phyloP scores from a whole-genome alignment of 805 yeast species.

The Candida sonorensis region DNA sequence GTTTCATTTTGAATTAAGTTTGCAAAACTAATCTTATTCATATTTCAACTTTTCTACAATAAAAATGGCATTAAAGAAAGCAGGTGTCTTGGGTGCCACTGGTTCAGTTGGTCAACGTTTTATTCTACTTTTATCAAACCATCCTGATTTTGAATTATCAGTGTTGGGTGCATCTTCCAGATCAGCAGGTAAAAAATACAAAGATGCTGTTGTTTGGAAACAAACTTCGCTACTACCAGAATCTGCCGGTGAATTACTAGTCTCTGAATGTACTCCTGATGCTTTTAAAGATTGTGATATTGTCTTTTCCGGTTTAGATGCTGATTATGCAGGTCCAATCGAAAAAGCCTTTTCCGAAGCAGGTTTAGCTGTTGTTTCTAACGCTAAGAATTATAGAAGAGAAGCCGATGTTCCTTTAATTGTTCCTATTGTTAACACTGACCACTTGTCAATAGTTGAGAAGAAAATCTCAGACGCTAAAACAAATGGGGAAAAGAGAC shows the following conservation, averaged over 20 bases:
- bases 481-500: conserved; percentile 46
- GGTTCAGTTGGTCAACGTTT: conserved; percentile 98
- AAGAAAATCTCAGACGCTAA: conserved; percentile 48
- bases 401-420: conserved; percentile 81
- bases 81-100: conserved; percentile 96
- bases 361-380: conserved; percentile 82
- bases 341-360: conserved; percentile 78
- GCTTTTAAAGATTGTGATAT: conserved; percentile 85
- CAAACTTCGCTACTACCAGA: conserved; percentile 82
- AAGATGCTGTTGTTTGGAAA: conserved; percentile 89
- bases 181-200: conserved; percentile 85
- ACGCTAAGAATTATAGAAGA: conserved; percentile 95
- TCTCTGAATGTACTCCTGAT: conserved; percentile 70
- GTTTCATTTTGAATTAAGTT: too few relatives aligned
- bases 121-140: conserved; percentile 73
- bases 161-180: conserved; percentile 90
- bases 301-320: conserved; percentile 91
- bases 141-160: conserved; percentile 81
- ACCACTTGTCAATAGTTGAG: conserved; percentile 72
- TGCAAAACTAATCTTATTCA: neutral
- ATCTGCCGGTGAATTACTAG: conserved; percentile 52
- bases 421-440: conserved; percentile 93
- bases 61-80: conserved; percentile 32
- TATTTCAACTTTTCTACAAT: too few relatives aligned
- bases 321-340: conserved; percentile 88